These are phyloP conservation scores for Coemansia javaensis DNA, from an alignment of 192 early-diverging fungal species.

Conservation along the genomic window DNA sequence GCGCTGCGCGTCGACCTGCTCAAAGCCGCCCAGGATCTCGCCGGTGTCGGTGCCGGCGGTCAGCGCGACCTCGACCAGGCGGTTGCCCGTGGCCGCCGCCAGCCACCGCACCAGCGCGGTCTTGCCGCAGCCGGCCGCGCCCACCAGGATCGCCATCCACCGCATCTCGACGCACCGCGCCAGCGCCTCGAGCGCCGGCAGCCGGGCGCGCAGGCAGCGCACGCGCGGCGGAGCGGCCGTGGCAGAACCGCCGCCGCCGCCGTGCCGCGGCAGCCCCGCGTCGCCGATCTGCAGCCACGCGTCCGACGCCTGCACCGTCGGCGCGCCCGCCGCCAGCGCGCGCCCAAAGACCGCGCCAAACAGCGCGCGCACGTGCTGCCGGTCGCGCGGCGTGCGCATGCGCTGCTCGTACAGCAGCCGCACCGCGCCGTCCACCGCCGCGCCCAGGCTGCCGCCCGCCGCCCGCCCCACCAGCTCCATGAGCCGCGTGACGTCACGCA, in stretches of 20 bases:
- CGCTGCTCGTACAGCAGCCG: constrained; percentile 84
- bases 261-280: constrained; percentile 53
- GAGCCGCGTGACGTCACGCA: constrained; percentile 96
- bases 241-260: too few relatives aligned
- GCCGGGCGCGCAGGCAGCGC: constrained; percentile 61
- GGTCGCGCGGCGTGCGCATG: constrained; percentile 79
- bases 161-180: constrained; percentile 83
- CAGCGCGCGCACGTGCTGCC: constrained; percentile 53
- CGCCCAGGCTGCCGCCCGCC: too few relatives aligned
- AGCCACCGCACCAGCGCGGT: constrained; percentile 80
- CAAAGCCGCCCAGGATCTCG: constrained; percentile 95
- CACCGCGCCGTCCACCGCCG: constrained; percentile 56
- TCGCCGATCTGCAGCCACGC: constrained; percentile 57
- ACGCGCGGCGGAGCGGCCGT: constrained; percentile 41
- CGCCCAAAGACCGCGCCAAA: constrained; percentile 56
- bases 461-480: constrained; percentile 85
- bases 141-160: constrained; percentile 90
- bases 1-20: constrained; percentile 85
- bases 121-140: constrained; percentile 81
- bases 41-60: constrained; percentile 90
- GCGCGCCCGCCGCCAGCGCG: neutral
- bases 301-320: constrained; percentile 51
- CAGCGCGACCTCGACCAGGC: constrained; percentile 91
- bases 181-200: constrained; percentile 68
- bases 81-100: constrained; percentile 75